Evolutionary conservation across 192 early-diverging fungal species (phyloP).

Genomic region (Coemansia sp.): DNA sequence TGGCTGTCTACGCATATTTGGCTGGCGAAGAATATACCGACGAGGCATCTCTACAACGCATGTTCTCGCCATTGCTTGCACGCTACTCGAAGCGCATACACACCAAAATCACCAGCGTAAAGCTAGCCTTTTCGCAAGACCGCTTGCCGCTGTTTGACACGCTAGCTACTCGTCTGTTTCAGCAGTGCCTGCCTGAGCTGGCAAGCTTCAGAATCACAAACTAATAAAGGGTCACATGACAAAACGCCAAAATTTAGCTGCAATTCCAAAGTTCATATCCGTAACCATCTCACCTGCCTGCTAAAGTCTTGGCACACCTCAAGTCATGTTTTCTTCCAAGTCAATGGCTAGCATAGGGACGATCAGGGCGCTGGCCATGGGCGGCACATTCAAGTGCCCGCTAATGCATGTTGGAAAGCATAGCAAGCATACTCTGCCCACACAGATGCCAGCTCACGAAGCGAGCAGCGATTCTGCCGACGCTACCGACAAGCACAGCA

Average conservation of each 20-base stretch:
- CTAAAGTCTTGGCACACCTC: too few relatives aligned
- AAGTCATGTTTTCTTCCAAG: too few relatives aligned
- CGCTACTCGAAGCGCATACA: not conserved
- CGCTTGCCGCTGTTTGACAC: not conserved
- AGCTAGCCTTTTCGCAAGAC: not conserved
- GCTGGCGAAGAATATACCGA: not conserved
- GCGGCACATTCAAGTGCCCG: too few relatives aligned
- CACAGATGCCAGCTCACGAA: too few relatives aligned
- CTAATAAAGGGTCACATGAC: conserved; percentile 1
- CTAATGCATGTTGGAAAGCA: too few relatives aligned
- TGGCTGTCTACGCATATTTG: not conserved
- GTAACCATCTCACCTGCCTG: too few relatives aligned
- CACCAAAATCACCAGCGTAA: not conserved
- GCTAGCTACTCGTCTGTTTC: not conserved
- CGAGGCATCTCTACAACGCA: not conserved
- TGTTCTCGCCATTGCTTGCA: too few relatives aligned
- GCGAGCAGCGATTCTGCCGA: too few relatives aligned
- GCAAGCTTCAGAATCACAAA: not conserved
- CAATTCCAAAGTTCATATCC: too few relatives aligned
- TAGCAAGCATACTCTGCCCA: too few relatives aligned
- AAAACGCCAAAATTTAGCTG: conserved; percentile 3
- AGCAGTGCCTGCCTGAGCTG: not conserved
- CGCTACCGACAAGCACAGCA: not conserved
- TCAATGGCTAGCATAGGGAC: too few relatives aligned
- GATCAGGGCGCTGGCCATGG: too few relatives aligned